Evolutionary conservation across 192 early-diverging fungal species (phyloP).

Genomic region (Coemansia sp.): DNA sequence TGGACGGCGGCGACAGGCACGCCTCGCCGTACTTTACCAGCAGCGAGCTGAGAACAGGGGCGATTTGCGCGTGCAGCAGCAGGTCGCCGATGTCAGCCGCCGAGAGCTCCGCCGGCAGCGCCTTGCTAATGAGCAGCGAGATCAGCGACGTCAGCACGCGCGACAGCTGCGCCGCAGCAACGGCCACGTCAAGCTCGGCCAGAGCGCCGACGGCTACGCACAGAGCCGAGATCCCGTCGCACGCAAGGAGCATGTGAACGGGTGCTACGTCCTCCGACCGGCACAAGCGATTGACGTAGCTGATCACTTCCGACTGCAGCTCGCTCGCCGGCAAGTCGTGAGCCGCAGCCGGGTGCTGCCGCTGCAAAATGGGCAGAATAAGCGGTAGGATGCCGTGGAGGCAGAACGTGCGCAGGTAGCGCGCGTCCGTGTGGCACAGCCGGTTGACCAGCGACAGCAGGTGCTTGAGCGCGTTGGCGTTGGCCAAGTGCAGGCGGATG

Average conservation of each 20-base stretch:
- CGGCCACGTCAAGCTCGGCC: constrained; percentile 32
- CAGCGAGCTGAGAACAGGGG: constrained; percentile 17
- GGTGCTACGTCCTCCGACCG: constrained; percentile 33
- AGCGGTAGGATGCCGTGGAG: constrained; percentile 47
- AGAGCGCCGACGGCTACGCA: constrained; percentile 24
- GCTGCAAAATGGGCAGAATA: constrained; percentile 25
- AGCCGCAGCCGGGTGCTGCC: not conserved
- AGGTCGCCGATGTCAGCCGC: constrained; percentile 38
- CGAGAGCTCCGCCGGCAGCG: constrained; percentile 34
- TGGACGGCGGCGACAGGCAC: constrained; percentile 34
- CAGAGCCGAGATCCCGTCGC: constrained; percentile 42
- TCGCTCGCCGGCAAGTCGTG: constrained; percentile 11
- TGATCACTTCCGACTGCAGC: constrained; percentile 34
- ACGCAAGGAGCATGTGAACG: constrained; percentile 49
- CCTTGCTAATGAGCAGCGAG: constrained; percentile 34
- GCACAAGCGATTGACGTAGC: constrained; percentile 41
- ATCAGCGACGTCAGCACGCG: constrained; percentile 39
- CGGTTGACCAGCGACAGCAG: constrained; percentile 45
- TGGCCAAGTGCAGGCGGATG: constrained; percentile 29
- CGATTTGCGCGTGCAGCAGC: constrained; percentile 29
- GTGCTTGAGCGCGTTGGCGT: constrained; percentile 24
- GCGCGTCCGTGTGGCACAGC: constrained; percentile 43
- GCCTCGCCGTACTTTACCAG: constrained; percentile 49
- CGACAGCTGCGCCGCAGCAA: constrained; percentile 31
- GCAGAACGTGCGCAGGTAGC: constrained; percentile 40